Evolutionary conservation across 768 basidiomycete species (phyloP).

Genomic region (Holtermanniella nyarrowii): DNA sequence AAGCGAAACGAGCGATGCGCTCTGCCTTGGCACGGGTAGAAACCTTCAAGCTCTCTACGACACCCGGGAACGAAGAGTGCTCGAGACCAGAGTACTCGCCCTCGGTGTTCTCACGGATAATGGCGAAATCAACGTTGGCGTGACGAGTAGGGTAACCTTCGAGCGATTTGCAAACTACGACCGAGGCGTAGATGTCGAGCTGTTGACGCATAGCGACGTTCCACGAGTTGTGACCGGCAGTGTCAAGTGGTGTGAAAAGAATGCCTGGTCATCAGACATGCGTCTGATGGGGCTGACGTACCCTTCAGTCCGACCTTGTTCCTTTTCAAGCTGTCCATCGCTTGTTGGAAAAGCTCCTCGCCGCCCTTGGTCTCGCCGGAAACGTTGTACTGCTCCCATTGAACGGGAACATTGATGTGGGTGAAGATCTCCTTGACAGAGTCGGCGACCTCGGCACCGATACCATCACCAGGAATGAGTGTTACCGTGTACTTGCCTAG

Average conservation of each 20-base stretch:
- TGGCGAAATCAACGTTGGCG: conserved; percentile 92
- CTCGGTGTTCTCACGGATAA: conserved; percentile 99
- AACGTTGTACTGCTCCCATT: conserved; percentile 97
- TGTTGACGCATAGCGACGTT: conserved; percentile 99
- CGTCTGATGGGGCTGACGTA: conserved; percentile 38
- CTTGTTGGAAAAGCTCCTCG: conserved; percentile 90
- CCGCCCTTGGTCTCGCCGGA: conserved; percentile 90
- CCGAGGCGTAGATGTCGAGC: conserved; percentile 97
- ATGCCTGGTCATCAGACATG: conserved; percentile 55
- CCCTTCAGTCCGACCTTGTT: conserved; percentile 98
- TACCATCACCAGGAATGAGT: conserved; percentile 94
- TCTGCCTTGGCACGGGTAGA: conserved; percentile 92
- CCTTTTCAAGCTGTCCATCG: conserved; percentile 93
- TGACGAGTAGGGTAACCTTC: conserved; percentile 94
- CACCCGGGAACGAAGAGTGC: conserved; percentile 87
- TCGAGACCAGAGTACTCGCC: conserved; percentile 98
- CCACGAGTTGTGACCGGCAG: conserved; percentile 96
- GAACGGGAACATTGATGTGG: conserved; percentile 92
- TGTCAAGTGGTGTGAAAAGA: conserved; percentile 94
- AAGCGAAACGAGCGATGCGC: conserved; percentile 91
- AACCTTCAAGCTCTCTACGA: conserved; percentile 96
- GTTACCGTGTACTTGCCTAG: conserved; percentile 53
- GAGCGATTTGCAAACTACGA: conserved; percentile 95
- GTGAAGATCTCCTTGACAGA: conserved; percentile 99
- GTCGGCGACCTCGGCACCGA: conserved; percentile 93